Evolutionary conservation across 1,284 basidiomycete genomes (phyloP).

Genomic region (Malassezia equina): DNA sequence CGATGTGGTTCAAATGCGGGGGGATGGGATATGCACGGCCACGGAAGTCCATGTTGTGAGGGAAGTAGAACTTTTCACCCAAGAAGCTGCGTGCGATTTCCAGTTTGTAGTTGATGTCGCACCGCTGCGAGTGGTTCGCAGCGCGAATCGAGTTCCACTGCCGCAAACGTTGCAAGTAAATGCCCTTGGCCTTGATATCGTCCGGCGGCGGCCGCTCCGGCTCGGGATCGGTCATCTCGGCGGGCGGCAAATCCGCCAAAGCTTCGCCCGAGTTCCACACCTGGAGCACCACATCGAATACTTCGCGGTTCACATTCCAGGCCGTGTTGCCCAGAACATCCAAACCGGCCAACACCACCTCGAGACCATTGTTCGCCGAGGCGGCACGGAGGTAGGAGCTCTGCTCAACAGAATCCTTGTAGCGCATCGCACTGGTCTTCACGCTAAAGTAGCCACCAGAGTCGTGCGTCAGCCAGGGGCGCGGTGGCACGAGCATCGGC

Average conservation of each 20-base stretch:
- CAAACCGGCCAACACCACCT: constrained; percentile 75
- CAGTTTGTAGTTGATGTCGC: constrained; percentile 90
- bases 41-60: constrained; percentile 96
- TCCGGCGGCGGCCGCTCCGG: constrained; percentile 60
- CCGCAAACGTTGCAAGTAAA: constrained; percentile 59
- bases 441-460: constrained; percentile 67
- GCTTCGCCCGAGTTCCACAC: constrained; percentile 65
- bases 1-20: constrained; percentile 89
- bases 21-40: constrained; percentile 95
- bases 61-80: constrained; percentile 78
- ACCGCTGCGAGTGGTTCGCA: constrained; percentile 67
- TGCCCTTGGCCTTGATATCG: constrained; percentile 59
- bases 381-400: constrained; percentile 68
- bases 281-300: constrained; percentile 63
- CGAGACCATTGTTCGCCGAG: constrained; percentile 64
- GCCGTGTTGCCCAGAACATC: constrained; percentile 83
- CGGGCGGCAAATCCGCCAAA: constrained; percentile 50
- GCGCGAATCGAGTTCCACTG: constrained; percentile 49
- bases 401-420: constrained; percentile 84
- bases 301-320: constrained; percentile 73
- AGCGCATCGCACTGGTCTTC: constrained; percentile 60
- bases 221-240: constrained; percentile 29
- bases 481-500: constrained; percentile 87
- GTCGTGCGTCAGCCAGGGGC: constrained; percentile 70
- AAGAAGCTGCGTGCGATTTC: constrained; percentile 88